Percentiles rank a stretch among this genome's conserved stretches.
Evolutionary conservation across 1,284 basidiomycete species (phyloP).

Genomic region (Cystobasidium pallidum): DNA sequence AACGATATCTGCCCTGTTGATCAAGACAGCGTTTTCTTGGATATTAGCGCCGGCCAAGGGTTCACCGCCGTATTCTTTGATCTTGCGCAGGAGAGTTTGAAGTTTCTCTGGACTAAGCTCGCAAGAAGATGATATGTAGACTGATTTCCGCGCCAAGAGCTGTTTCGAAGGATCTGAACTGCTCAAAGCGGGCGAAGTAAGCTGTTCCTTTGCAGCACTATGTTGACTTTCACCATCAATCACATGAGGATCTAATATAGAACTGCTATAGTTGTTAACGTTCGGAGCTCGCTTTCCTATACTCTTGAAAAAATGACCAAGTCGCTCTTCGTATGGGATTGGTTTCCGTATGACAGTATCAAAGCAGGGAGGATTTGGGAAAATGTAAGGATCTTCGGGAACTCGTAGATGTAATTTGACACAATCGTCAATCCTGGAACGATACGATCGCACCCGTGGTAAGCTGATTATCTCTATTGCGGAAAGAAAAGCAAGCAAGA

Average conservation of each 20-base stretch:
- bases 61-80: slow-evolving; percentile 66
- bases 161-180: slow-evolving; percentile 7
- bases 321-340: slow-evolving; percentile 14
- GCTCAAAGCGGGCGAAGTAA: background rate
- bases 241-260: slow-evolving; percentile 14
- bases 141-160: slow-evolving; percentile 62
- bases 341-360: slow-evolving; percentile 47
- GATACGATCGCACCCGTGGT: too few relatives aligned
- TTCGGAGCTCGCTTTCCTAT: slow-evolving; percentile 19
- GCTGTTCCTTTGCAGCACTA: background rate
- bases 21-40: slow-evolving; percentile 52
- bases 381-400: slow-evolving; percentile 68
- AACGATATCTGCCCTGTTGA: slow-evolving; percentile 50
- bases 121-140: slow-evolving; percentile 65
- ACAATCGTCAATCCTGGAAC: slow-evolving; percentile 61
- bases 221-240: slow-evolving; percentile 7
- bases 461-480: too few relatives aligned
- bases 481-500: too few relatives aligned
- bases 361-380: slow-evolving; percentile 62
- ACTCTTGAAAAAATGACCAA: background rate
- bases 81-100: slow-evolving; percentile 64
- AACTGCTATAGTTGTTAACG: slow-evolving; percentile 16
- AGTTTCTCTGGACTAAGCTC: slow-evolving; percentile 62
- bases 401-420: slow-evolving; percentile 66
- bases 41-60: slow-evolving; percentile 52